These are phyloP conservation scores for Clonostachys solani DNA, from an alignment of 2,329 filamentous ascomycete genomes.

Conservation along the genomic window DNA sequence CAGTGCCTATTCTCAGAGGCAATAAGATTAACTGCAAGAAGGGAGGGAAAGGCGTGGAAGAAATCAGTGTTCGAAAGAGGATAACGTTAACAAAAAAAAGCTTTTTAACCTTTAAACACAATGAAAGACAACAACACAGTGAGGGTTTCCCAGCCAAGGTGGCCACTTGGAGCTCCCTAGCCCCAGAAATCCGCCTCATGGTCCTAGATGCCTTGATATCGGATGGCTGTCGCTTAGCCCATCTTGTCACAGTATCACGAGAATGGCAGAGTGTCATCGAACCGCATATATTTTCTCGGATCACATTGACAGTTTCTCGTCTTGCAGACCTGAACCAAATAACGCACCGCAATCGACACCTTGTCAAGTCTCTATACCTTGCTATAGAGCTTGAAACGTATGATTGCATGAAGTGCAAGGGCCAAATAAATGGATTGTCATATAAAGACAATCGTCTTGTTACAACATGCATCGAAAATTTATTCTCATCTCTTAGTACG, in stretches of 20 bases:
- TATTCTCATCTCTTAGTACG: conserved; percentile 17
- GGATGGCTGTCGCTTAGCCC: neutral
- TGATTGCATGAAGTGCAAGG: neutral
- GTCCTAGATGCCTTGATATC: neutral
- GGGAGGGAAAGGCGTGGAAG: too few species aligned
- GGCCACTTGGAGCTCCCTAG: too few species aligned
- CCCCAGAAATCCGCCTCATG: neutral
- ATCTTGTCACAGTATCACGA: neutral
- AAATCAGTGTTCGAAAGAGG: too few species aligned
- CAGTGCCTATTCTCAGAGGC: too few species aligned
- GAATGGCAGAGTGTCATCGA: neutral
- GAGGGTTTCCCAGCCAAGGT: too few species aligned
- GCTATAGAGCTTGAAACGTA: neutral
- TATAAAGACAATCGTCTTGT: too few species aligned
- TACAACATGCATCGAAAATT: neutral
- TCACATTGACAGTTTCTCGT: neutral
- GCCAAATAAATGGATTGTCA: neutral
- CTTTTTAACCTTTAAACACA: too few species aligned
- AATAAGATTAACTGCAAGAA: too few species aligned
- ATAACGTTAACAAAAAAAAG: too few species aligned
- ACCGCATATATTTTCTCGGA: neutral
- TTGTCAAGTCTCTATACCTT: neutral
- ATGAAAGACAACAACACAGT: too few species aligned
- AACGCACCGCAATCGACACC: neutral
- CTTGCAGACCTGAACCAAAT: neutral